Evolutionary conservation across 805 yeast genomes (phyloP), one percentile per base, ranked within the genome.

Genomic region (Metschnikowia santaceciliae): DNA sequence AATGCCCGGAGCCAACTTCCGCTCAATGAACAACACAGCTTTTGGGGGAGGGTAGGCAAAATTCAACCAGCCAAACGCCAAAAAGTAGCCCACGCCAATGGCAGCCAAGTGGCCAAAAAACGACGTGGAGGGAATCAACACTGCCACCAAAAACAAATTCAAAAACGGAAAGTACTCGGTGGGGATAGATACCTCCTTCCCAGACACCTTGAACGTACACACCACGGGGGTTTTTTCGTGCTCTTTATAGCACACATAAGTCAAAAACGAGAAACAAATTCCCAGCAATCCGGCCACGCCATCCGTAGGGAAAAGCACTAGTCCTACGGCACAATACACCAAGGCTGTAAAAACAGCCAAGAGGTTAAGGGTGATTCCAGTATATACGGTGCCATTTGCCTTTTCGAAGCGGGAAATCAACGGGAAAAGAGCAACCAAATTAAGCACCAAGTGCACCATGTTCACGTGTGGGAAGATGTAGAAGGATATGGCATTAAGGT

Each of bases 341-440:
- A 88, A 61, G 3, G 86, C 96, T 2, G 92, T 77, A 3, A 81
- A 66, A 1, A 85, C 82, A 1, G 96, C 88, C 45, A 86, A 67
- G 23, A 87, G 56, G 64, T 89, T 90, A 50, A 90, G 71, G 14
- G 90, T 83, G 42, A 90, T 74, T 3, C 95, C 96, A 3, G 96
- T 86, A 66, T 88, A 81, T 2, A 90, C 86, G 0, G 97, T 89
- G 5, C 97, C 97, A 61, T 88, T 85, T 20, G 68, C 64, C 50
- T 76, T 70, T 71, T 90, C 97, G 66, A 84, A 90, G 47, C 75
- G 72, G 11, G 84, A 72, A 59, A 89, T 65, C 19, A 87, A 82
- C 0, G 85, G 78, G 51, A 78, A 71, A 42, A 90, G 62, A 1
- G 85, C 77, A 36, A 81, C 53, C 7, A 80, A 51, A 59, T 88